Base-by-base conservation (phyloP, 768 basidiomycete genomes). In the Filobasidium floriforme region DNA sequence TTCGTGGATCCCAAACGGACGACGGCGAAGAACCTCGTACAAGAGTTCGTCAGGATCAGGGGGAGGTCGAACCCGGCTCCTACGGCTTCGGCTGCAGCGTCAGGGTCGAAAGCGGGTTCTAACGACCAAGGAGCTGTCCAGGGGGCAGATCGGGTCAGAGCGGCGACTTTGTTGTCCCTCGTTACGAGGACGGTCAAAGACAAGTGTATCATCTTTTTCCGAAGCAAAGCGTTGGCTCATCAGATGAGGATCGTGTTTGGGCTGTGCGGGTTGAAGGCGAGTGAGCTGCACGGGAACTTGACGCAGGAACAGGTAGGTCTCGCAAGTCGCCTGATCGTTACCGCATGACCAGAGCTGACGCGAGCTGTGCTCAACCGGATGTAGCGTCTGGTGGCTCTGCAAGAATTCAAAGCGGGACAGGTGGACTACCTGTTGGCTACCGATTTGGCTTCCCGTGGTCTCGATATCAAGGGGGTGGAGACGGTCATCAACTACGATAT, bases 401-500 rank as follows among this genome's bases (percentile, higher is more conserved):
- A 89, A 72, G 82, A 83, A 60, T 99, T 98, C 81, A 87, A 91
- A 66, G 89, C 91, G 68, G 88, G 90, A 22, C 76, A 83, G 29
- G 89, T 89, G n/a, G 89, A 92, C 77, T 98, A 86, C 78, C 82
- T 99, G 10, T 88, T 99, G 83, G 94, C 93, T 1, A 99, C 96
- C 0, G 96, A 98, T 76, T 81, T 99, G 41, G 96, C 96, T 40
- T 89, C 92, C 63, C 87, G 92, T 67, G 90, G 96, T 79, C 83
- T 99, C 32, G 94, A 98, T 80, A 96, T 99, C 82, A 94, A 93
- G 76, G 93, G 93, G 18, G 87, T 97, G 28, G 90, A 98, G 75
- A 92, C 92, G 1, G 91, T 99, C 68, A 92, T 99, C 77, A 99
- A 99, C 79, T 98, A 93, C 76, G 96, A 99, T 76, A 96, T 98